Evolutionary conservation across 306 rosid genomes (phyloP), one percentile per base, ranked within the genome.

Genomic region (Vigna hirtella): DNA sequence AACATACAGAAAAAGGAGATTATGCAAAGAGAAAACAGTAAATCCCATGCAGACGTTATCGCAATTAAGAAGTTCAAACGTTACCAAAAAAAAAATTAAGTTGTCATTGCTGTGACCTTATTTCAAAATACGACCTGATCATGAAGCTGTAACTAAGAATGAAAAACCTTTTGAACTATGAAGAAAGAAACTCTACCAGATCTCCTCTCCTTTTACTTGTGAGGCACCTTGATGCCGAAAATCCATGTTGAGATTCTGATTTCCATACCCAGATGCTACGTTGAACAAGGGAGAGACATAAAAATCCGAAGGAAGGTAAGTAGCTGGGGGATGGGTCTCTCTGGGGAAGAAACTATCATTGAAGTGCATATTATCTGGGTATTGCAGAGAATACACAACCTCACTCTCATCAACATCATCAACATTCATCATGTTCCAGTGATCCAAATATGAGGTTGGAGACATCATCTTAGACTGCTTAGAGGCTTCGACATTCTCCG

Each of bases 141-240:
- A 20, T 20, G 22, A 20, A 20, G 22, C 22, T 20, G 22, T 20
- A 20, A 20, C 22, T 20, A 20, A 20, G 22, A 20, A 20, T 20
- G 22, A 20, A 20, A 20, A 24, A 24, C 28, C 28, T 2, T 26
- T 26, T 26, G 45, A 78, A 65, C 68, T 76, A 79, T 76, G 89
- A 83, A 73, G 88, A 77, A 72, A 85, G 61, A 84, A 92, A 79
- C 79, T 90, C 89, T 7, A 84, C 65, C 82, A 88, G 82, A 84
- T 88, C 86, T 88, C 84, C 74, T 87, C 92, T 49, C 45, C 72
- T 81, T 45, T 83, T 38, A 47, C 88, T 20, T 56, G 63, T 8
- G 57, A 63, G 64, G 70, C 51, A 65, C 68, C 74, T 26, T 58
- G 81, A 55, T 17, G 13, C 38, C 48, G 79, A 58, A 83, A 55